These are phyloP conservation scores for Backusella tuberculispora DNA, from an alignment of 192 early-diverging fungal genomes.

Conservation along the genomic window DNA sequence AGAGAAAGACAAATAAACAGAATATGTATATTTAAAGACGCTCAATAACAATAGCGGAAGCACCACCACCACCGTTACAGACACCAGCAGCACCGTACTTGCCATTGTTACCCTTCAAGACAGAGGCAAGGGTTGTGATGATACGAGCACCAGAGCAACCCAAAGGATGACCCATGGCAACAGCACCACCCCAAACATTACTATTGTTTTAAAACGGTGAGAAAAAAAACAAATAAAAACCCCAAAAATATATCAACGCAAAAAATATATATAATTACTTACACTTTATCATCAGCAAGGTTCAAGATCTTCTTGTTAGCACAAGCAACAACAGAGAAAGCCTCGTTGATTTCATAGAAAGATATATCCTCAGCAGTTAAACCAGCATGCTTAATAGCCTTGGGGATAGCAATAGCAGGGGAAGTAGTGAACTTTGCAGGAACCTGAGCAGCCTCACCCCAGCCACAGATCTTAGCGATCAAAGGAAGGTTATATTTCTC, in stretches of 20 bases:
- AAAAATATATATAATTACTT: neutral
- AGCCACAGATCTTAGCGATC: conserved; percentile 63
- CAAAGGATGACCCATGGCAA: conserved; percentile 95
- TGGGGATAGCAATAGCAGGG: conserved; percentile 75
- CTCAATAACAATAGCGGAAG: conserved; percentile 40
- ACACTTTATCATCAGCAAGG: conserved; percentile 70
- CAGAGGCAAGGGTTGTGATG: conserved; percentile 82
- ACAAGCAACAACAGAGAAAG: conserved; percentile 84
- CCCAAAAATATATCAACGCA: neutral
- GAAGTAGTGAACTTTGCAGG: conserved; percentile 78
- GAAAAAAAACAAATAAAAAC: neutral
- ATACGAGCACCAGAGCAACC: conserved; percentile 95
- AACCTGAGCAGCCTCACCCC: conserved; percentile 74
- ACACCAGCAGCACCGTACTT: conserved; percentile 92
- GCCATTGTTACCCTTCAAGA: conserved; percentile 75
- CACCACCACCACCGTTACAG: conserved; percentile 71
- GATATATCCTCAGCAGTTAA: conserved; percentile 65
- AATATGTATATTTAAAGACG: conserved; percentile 26
- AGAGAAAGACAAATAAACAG: neutral
- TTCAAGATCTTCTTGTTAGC: conserved; percentile 87
- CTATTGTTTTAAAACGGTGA: conserved; percentile 13
- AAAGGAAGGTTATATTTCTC: conserved; percentile 54
- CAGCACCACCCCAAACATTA: conserved; percentile 98
- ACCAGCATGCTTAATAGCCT: conserved; percentile 73
- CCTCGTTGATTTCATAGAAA: conserved; percentile 84